A percentile compares a stretch with the other conserved stretches of the same genome.
These are phyloP conservation scores for Barnettozyma vustinii DNA, from an alignment of 805 yeast species.

Conservation along the genomic window DNA sequence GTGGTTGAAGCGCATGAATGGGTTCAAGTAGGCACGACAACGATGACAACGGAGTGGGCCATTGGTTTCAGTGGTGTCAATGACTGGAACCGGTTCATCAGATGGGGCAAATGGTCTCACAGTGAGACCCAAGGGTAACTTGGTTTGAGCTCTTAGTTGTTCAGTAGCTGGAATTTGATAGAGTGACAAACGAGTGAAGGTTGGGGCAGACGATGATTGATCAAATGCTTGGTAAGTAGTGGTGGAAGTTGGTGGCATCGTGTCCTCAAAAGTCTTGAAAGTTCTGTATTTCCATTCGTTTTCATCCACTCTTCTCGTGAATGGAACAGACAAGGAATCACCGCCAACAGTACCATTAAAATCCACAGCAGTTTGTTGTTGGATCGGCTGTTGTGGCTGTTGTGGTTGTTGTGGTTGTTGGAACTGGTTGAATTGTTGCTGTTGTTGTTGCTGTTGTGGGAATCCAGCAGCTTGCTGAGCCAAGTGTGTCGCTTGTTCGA, in stretches of 20 bases:
- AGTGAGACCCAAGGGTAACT: conserved; percentile 76
- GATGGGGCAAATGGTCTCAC: conserved; percentile 79
- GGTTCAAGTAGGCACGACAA: conserved; percentile 87
- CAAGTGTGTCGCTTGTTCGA: not conserved
- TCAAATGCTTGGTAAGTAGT: conserved; percentile 68
- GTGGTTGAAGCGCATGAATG: conserved; percentile 61
- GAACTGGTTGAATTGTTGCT: conserved; percentile 1
- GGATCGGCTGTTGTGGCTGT: conserved; percentile 1
- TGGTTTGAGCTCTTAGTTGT: conserved; percentile 58
- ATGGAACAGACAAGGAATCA: conserved; percentile 17
- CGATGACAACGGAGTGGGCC: conserved; percentile 89
- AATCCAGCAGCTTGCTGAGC: not conserved
- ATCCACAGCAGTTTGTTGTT: not conserved
- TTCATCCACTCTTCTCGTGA: conserved; percentile 13
- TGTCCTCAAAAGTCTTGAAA: conserved; percentile 70
- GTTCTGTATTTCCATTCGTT: conserved; percentile 26
- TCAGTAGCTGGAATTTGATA: conserved; percentile 78
- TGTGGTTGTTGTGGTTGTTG: conserved; percentile 2
- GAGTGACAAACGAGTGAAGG: conserved; percentile 72
- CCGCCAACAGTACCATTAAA: conserved; percentile 3
- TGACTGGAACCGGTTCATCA: conserved; percentile 51
- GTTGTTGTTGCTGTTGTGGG: not conserved
- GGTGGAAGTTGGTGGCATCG: conserved; percentile 72
- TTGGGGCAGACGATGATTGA: conserved; percentile 82
- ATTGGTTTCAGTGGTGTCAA: conserved; percentile 45